phyloP scores from a whole-genome alignment of 306 rosid genomes.

The Alnus glutinosa region DNA sequence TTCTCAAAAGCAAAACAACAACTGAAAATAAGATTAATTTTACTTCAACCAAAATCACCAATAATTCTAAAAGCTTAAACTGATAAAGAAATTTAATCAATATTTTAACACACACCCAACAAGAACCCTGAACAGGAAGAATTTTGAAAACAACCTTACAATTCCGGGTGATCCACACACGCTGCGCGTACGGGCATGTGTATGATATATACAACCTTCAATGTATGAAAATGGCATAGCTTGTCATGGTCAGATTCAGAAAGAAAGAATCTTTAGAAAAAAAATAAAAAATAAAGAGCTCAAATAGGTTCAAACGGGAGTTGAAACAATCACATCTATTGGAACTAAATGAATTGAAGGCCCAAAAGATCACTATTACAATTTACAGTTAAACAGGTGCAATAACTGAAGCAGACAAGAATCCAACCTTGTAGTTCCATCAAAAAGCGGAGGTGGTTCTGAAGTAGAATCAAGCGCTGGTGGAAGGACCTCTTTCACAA shows the following conservation, averaged over 20 bases:
- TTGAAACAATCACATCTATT: constrained; percentile 7
- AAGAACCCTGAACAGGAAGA: not conserved
- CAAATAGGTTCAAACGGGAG: not conserved
- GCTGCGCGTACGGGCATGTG: constrained; percentile 83
- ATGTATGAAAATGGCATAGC: constrained; percentile 3
- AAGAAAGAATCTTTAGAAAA: constrained; percentile 7
- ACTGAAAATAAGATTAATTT: not conserved
- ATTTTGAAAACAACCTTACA: constrained; percentile 54
- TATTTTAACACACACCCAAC: not conserved
- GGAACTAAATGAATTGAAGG: not conserved
- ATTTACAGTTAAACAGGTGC: too few relatives aligned
- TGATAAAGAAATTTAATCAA: not conserved
- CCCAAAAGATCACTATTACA: too few relatives aligned
- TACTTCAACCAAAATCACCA: too few relatives aligned
- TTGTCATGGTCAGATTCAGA: constrained; percentile 21
- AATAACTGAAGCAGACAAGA: not conserved
- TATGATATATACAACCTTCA: constrained; percentile 82
- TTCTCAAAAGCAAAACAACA: not conserved
- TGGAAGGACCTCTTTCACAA: constrained; percentile 55
- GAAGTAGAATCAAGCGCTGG: constrained; percentile 65
- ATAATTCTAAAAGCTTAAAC: too few relatives aligned
- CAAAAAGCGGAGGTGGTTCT: constrained; percentile 69
- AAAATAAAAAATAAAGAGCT: not conserved
- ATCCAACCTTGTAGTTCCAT: constrained; percentile 76
- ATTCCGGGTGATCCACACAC: constrained; percentile 81